These are phyloP conservation scores for Amoebophrya sp. DNA, from an alignment of 169 alveolate species.

Conservation along the genomic window DNA sequence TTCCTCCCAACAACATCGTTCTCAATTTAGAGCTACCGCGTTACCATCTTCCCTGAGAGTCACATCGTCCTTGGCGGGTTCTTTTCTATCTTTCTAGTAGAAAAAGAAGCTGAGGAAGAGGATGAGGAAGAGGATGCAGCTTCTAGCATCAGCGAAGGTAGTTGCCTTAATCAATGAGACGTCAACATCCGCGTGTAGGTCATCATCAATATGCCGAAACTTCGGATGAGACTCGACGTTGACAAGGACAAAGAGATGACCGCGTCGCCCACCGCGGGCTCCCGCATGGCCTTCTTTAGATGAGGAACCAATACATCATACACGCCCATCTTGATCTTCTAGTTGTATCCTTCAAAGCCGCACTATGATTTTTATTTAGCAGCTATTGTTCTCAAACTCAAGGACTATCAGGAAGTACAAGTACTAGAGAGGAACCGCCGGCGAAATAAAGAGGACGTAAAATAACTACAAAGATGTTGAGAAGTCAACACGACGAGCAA, in stretches of 20 bases:
- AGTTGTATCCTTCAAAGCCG: too few species aligned
- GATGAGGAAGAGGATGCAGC: background rate
- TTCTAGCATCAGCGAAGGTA: background rate
- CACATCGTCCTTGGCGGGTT: background rate
- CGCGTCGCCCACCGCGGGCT: conserved; percentile 69
- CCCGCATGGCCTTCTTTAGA: conserved; percentile 74
- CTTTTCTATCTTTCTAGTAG: background rate
- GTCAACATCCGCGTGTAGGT: conserved; percentile 73
- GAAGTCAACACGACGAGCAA: too few species aligned
- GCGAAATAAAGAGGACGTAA: too few species aligned
- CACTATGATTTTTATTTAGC: too few species aligned
- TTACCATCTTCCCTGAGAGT: background rate
- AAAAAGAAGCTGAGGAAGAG: background rate
- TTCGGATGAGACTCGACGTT: conserved; percentile 67
- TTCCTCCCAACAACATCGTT: conserved; percentile 63
- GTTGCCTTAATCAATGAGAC: conserved; percentile 61
- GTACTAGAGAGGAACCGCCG: too few species aligned
- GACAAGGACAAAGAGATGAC: conserved; percentile 70
- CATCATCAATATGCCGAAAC: conserved; percentile 75
- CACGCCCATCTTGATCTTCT: too few species aligned
- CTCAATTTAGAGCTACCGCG: background rate
- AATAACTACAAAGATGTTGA: too few species aligned
- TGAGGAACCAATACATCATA: too few species aligned
- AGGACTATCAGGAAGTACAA: too few species aligned
- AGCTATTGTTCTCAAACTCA: too few species aligned